Evolutionary conservation across 768 basidiomycete species (phyloP).

Genomic region (Pisolithus albus): DNA sequence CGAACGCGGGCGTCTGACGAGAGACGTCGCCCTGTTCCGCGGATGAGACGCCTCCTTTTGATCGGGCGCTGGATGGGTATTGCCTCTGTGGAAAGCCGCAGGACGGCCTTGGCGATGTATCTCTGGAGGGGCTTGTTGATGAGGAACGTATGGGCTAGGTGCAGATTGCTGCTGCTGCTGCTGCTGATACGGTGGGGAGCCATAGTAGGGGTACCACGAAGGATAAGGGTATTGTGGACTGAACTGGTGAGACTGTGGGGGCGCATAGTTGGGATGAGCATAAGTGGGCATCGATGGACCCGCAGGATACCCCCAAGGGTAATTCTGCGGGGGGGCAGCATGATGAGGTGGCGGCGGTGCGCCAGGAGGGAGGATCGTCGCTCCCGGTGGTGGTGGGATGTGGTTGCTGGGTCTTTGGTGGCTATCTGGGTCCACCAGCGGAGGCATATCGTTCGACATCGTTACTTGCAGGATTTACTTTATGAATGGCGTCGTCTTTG

Average conservation of each 20-base stretch:
- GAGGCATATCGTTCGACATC: conserved; percentile 21
- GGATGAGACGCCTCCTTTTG: not conserved
- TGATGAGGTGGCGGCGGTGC: conserved; percentile 9
- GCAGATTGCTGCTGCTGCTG: conserved; percentile 7
- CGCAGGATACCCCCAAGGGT: not conserved
- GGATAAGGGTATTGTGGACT: conserved; percentile 8
- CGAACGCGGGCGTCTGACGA: conserved; percentile 8
- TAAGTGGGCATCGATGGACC: not conserved
- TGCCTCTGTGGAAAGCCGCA: conserved; percentile 1
- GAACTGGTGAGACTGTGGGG: conserved; percentile 4
- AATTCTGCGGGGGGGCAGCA: not conserved
- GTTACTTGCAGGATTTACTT: conserved; percentile 1
- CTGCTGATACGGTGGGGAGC: conserved; percentile 3
- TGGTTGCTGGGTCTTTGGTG: not conserved
- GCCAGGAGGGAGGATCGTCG: conserved; percentile 9
- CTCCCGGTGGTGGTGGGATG: conserved; percentile 23
- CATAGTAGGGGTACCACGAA: conserved; percentile 10
- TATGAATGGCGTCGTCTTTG: no score
- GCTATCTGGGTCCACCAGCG: conserved; percentile 16
- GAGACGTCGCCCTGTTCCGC: conserved; percentile 3
- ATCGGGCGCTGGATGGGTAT: conserved; percentile 1
- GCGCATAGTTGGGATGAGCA: not conserved
- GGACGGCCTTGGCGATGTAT: conserved; percentile 9
- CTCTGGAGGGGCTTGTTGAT: conserved; percentile 11
- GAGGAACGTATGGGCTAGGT: conserved; percentile 27